Percentiles rank a stretch among this genome's conserved stretches.
These are phyloP conservation scores for Lentinula boryana DNA, from an alignment of 768 basidiomycete genomes.

Conservation along the genomic window DNA sequence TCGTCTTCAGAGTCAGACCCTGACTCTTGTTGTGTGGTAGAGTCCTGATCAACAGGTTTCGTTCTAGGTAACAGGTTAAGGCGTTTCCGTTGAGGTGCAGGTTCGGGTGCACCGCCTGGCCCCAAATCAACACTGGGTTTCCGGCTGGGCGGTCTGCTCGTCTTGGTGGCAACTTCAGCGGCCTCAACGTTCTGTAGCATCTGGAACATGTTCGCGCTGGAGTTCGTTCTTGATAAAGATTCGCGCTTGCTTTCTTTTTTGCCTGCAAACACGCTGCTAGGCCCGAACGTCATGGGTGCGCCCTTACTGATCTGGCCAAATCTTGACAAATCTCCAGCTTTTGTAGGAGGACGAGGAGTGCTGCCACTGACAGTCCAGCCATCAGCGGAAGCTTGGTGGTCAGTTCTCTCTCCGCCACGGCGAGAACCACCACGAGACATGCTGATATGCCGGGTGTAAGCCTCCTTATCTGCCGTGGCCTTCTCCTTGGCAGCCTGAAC, in stretches of 20 bases:
- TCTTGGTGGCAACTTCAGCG: slow-evolving; percentile 44
- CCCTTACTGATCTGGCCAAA: slow-evolving; percentile 81
- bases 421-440: slow-evolving; percentile 92
- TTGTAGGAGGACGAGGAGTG: slow-evolving; percentile 52
- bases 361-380: slow-evolving; percentile 74
- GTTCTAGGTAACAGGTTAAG: slow-evolving; percentile 76
- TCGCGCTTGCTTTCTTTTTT: slow-evolving; percentile 62
- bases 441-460: slow-evolving; percentile 52
- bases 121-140: slow-evolving; percentile 45
- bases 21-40: slow-evolving; percentile 22
- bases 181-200: slow-evolving; percentile 66
- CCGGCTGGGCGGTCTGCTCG: slow-evolving; percentile 44
- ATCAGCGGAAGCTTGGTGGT: slow-evolving; percentile 56
- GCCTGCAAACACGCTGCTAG: slow-evolving; percentile 75
- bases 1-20: slow-evolving; percentile 1
- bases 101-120: slow-evolving; percentile 35
- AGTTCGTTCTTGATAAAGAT: slow-evolving; percentile 73
- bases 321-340: slow-evolving; percentile 80
- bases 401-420: slow-evolving; percentile 69
- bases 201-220: slow-evolving; percentile 82
- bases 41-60: slow-evolving; percentile 47
- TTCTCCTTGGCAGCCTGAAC: slow-evolving; percentile 78
- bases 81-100: slow-evolving; percentile 54
- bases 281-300: slow-evolving; percentile 72
- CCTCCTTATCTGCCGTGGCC: slow-evolving; percentile 56